Evolutionary conservation across 2,329 filamentous ascomycete species (phyloP).

Genomic region (Fusarium subglutinans): DNA sequence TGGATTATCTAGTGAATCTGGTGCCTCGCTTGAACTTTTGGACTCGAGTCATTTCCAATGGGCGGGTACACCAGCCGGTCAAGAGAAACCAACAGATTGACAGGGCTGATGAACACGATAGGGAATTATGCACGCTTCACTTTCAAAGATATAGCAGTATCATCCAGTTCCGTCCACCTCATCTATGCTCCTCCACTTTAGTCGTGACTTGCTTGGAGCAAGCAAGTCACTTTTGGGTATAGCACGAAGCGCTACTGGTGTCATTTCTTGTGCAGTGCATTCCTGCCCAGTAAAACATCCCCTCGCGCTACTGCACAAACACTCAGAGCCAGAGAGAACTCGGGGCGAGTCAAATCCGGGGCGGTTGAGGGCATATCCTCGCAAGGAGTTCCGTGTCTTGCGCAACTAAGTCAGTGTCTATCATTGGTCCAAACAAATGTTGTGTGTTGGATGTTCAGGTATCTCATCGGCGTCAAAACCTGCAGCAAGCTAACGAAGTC

Average conservation of each 20-base stretch:
- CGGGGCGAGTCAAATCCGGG: neutral
- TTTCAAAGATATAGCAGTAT: neutral
- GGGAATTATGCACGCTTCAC: neutral
- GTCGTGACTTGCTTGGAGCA: no score
- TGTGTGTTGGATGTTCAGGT: neutral
- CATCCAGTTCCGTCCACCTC: neutral
- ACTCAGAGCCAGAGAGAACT: neutral
- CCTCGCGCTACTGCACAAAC: neutral
- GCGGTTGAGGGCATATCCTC: neutral
- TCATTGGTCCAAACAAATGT: neutral
- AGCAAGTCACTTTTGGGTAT: neutral
- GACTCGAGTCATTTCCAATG: neutral
- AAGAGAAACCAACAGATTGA: neutral
- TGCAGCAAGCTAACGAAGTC: neutral
- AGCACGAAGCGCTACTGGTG: neutral
- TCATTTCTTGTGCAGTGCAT: neutral
- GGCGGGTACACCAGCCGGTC: neutral
- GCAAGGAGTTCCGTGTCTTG: neutral
- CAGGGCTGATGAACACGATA: neutral
- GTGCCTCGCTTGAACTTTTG: neutral
- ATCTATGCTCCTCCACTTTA: neutral
- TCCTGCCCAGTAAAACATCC: neutral
- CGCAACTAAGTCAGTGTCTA: neutral
- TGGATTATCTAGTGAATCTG: neutral
- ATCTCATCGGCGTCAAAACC: neutral